Base-by-base conservation (phyloP, 169 alveolate species). In the Fabrea salina region DNA sequence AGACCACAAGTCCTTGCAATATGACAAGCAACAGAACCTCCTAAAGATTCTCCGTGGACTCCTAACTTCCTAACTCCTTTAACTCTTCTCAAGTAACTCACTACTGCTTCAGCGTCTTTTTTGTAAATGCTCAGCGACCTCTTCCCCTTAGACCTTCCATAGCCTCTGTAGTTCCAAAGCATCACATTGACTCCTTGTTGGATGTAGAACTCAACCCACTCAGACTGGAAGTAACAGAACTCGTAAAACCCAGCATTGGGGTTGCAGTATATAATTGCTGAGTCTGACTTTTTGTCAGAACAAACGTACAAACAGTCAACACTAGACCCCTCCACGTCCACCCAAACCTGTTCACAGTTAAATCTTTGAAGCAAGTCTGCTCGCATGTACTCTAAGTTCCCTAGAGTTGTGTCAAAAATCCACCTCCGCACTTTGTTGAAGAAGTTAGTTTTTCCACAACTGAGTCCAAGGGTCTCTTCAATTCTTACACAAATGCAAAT, bases 161-260 rank as follows among this genome's bases (percentile, higher is more conserved):
- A 95, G 39, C 95, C 95, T 77, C 97, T 82, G 79, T 94, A 94
- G 82, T 94, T 94, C 96, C 96, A 94, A 32, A 91, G 75, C 33
- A 92, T 57, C 33, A 92, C 91, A 82, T 91, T 91, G 4, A 91
- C 86, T 13, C 93, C 90, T 66, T 82, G 72, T 49, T 81, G 78
- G 30, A 79, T 61, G 61, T 91, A 94, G 78, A 87, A 90, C 25
- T 82, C 85, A 7, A 92, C 81, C 93, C 94, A 90, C 22, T 86
- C 91, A 35, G 37, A 58, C 35, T 61, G 47, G 27, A 82, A 87
- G 61, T 51, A 78, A 19, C 81, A 39, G 50, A 76, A 86, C 75
- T 92, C 96, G 67, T 85, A 89, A 75, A 68, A 89, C n/a, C 94
- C 94, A 1, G 94, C 95, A 86, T 92, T 92, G 5, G 96, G 95